These are phyloP conservation scores for Dryas alaskensis DNA, from an alignment of 306 rosid genomes.

Conservation along the genomic window DNA sequence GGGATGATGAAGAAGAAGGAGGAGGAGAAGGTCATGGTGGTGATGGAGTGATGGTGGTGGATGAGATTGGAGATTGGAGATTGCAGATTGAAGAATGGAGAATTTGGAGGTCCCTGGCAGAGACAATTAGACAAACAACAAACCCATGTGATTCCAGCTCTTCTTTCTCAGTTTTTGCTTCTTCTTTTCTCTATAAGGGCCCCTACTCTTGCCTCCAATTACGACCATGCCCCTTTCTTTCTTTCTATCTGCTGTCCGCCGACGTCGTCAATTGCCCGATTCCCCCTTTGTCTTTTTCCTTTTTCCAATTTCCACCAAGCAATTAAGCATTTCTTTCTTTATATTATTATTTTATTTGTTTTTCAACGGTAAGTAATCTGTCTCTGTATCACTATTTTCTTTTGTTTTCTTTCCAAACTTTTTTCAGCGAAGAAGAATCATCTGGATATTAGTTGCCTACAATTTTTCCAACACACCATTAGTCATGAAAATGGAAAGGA, in stretches of 20 bases:
- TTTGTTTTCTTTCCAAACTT: not conserved
- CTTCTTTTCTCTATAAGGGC: conserved; percentile 1
- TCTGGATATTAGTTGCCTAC: not conserved
- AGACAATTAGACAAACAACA: conserved; percentile 55
- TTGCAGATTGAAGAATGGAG: not conserved
- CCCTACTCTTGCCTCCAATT: conserved; percentile 8
- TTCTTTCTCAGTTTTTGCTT: conserved; percentile 23
- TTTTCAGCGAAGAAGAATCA: not conserved
- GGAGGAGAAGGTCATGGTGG: conserved; percentile 36
- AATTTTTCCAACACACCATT: not conserved
- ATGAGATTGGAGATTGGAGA: not conserved
- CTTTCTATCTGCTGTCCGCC: not conserved
- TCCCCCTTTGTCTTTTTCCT: conserved; percentile 1
- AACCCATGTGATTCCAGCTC: conserved; percentile 95
- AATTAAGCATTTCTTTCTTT: not conserved
- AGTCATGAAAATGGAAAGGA: not conserved
- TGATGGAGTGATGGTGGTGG: conserved; percentile 24
- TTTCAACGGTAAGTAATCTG: not conserved
- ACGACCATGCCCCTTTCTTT: not conserved
- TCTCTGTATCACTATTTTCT: not conserved
- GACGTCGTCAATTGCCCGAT: conserved; percentile 13
- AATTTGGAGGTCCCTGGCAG: conserved; percentile 44
- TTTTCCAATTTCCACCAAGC: not conserved
- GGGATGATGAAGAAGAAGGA: conserved; percentile 26
- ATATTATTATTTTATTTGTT: not conserved